Base-by-base conservation (phyloP, 306 rosid genomes). In the Argentina anserina region DNA sequence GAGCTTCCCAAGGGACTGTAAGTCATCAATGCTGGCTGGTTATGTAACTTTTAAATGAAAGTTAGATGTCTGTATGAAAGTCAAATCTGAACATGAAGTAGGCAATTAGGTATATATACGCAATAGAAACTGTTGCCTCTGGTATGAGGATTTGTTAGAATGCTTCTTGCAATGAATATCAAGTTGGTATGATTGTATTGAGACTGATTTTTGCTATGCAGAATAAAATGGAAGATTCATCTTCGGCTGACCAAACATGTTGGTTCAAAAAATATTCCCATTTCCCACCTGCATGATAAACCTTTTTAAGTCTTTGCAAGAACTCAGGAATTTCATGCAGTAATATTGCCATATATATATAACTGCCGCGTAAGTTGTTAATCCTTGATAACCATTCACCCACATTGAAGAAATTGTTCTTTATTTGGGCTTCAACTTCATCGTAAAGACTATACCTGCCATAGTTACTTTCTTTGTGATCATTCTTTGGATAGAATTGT, bases 231-330 rank as follows among this genome's bases (percentile, higher is more conserved):
- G 97, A 94, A 94, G 88, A 82, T 94, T 76, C 95, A 97, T 58
- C 99, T 94, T 80, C 99, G 91, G 86, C 87, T 94, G 61, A 94
- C 97, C 65, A 94, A 94, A 81, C 99, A 97, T 65, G 96, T 94
- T 64, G 89, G 49, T 49, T 23, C 62, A 69, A 55, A 69, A 9
- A 33, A 3, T 47, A 31, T 47, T 47, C 42, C 20, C 33, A 33
- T 12, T 46, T 69, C 31, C 29, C 45, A 1, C 18, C 33, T 46
- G 42, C 29, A 9, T 29, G 12, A 31, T 29, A 46, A 1, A 5
- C 29, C 14, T 46, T 26, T 68, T 29, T n/a, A 20, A 29, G 5
- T 3, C 43, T 29, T 26, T 67, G 1, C 11, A 20, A 28, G 25
- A 50, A 14, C 11, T 26, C 45, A 15, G 39, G 71, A 67, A 43